Conservation (phyloP, 2,329 filamentous ascomycete species). For the Paramyrothecium roridum region DNA sequence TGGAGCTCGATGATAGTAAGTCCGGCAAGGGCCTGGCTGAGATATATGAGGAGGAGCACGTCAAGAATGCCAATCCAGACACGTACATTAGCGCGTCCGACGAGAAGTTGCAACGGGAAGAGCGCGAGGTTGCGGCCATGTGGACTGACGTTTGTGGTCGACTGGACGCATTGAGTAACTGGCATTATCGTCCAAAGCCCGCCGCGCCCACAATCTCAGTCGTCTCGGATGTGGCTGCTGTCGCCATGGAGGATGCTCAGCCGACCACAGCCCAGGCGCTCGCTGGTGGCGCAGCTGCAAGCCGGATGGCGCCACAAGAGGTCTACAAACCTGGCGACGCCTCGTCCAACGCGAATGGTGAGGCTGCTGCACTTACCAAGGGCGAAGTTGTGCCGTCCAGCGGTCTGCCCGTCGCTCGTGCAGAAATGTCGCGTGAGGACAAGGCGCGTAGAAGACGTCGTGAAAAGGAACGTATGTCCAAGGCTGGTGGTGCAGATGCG, state of each 20-base stretch:
- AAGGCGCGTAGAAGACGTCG: constrained; percentile 72
- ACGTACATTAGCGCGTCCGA: constrained; percentile 78
- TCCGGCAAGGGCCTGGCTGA: constrained; percentile 85
- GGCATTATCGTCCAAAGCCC: constrained; percentile 92
- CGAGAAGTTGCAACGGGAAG: constrained; percentile 77
- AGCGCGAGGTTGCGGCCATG: constrained; percentile 75
- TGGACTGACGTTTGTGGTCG: constrained; percentile 80
- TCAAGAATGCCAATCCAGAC: constrained; percentile 72
- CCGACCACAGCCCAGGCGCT: constrained; percentile 78
- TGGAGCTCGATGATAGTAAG: constrained; percentile 85
- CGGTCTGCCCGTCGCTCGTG: constrained; percentile 72
- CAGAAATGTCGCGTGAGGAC: constrained; percentile 87
- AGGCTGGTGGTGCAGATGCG: constrained; percentile 49
- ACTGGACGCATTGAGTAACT: constrained; percentile 86
- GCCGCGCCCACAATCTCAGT: constrained; percentile 79
- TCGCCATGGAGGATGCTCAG: constrained; percentile 92
- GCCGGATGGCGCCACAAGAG: constrained; percentile 89
- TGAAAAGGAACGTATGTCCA: constrained; percentile 81
- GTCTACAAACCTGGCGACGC: constrained; percentile 81
- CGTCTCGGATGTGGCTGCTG: constrained; percentile 84
- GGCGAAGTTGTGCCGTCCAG: constrained; percentile 76
- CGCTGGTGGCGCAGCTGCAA: constrained; percentile 59
- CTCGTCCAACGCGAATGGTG: constrained; percentile 46
- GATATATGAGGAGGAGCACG: constrained; percentile 90
- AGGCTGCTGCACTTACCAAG: constrained; percentile 21